A percentile compares a stretch with the other conserved stretches of the same genome.
Conservation (phyloP, 1,284 basidiomycete species). For the Sanghuangporus weigelae region DNA sequence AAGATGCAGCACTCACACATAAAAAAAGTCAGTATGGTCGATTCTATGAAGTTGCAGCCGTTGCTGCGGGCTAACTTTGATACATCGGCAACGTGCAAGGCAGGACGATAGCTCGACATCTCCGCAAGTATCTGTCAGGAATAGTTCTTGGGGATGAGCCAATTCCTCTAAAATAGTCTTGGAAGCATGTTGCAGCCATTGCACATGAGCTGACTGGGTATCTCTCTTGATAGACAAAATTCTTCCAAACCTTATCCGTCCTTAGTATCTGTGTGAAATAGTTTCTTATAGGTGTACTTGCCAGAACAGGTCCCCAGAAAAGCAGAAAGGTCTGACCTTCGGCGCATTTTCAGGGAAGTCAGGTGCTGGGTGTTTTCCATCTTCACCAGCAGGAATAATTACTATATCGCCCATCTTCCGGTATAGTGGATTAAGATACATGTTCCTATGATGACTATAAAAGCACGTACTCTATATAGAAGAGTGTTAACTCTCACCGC, state of each 20-base stretch:
- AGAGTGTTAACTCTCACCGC: background rate
- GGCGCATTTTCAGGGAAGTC: slow-evolving; percentile 24
- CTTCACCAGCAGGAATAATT: slow-evolving; percentile 35
- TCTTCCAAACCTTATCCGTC: slow-evolving; percentile 51
- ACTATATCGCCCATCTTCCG: slow-evolving; percentile 53
- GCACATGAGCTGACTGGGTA: slow-evolving; percentile 46
- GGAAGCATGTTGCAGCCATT: slow-evolving; percentile 65
- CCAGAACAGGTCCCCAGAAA: slow-evolving; percentile 58
- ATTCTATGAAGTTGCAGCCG: background rate
- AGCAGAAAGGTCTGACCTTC: slow-evolving; percentile 32
- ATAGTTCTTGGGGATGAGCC: slow-evolving; percentile 58
- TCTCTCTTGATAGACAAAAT: slow-evolving; percentile 48
- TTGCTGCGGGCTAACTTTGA: slow-evolving; percentile 3
- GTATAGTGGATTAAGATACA: slow-evolving; percentile 24
- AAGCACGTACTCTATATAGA: background rate
- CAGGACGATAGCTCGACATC: slow-evolving; percentile 35
- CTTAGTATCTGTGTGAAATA: background rate
- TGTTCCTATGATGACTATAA: background rate
- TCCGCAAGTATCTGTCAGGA: slow-evolving; percentile 51
- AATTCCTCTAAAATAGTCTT: slow-evolving; percentile 53
- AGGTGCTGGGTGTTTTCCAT: slow-evolving; percentile 23
- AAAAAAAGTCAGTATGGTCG: slow-evolving; percentile 47
- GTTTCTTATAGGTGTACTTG: slow-evolving; percentile 23
- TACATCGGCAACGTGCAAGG: slow-evolving; percentile 14
- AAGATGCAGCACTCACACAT: slow-evolving; percentile 38